A percentile compares a stretch with the other conserved stretches of the same genome.
Evolutionary conservation across 1,284 basidiomycete species (phyloP).

Genomic region (Serendipita sp.): DNA sequence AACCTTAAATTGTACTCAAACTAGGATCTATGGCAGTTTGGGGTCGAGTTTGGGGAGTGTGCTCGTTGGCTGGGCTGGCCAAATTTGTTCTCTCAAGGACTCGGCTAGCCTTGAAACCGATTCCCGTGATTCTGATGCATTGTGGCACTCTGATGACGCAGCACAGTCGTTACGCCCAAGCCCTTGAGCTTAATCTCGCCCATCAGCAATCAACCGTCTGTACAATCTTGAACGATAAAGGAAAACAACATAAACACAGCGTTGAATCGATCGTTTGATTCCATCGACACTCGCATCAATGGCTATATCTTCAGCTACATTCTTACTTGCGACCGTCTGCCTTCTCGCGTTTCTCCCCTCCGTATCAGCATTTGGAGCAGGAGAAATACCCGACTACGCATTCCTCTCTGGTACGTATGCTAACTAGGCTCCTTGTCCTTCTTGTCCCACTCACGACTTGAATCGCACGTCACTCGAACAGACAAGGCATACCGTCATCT

Average conservation of each 20-base stretch:
- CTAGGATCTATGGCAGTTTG: no score
- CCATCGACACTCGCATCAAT: not conserved
- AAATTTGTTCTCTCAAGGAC: no score
- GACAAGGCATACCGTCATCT: constrained; percentile 65
- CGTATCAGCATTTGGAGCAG: constrained; percentile 15
- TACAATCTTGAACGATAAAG: not conserved
- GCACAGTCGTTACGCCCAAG: no score
- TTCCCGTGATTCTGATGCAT: no score
- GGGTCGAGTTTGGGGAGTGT: no score
- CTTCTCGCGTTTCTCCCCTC: constrained; percentile 12
- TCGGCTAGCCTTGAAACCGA: no score
- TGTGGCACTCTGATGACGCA: no score
- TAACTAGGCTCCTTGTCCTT: not conserved
- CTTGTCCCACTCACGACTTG: constrained; percentile 5
- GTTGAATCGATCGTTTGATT: no score
- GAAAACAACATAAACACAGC: no score
- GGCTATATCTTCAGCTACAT: constrained; percentile 7
- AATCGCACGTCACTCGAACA: constrained; percentile 15
- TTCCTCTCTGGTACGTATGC: constrained; percentile 36
- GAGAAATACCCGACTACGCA: constrained; percentile 19
- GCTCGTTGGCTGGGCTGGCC: no score
- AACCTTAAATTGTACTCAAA: no score
- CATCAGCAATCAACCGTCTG: not conserved
- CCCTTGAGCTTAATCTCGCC: no score
- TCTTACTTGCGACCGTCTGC: constrained; percentile 9